Evolutionary conservation across 306 rosid genomes (phyloP).

Genomic region (Clitoria ternatea): DNA sequence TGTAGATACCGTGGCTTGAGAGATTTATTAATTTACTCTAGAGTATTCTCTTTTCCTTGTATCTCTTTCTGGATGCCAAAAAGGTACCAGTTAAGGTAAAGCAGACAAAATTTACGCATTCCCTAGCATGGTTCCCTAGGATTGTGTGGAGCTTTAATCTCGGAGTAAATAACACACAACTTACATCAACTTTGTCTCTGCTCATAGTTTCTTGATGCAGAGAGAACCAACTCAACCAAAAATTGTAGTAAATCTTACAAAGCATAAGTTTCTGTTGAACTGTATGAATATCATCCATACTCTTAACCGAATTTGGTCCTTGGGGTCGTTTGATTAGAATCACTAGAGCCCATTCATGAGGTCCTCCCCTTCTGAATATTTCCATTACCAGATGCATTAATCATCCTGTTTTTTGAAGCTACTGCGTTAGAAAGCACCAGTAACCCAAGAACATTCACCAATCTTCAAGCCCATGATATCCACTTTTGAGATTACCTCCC

Average conservation of each 20-base stretch:
- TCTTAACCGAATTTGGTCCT: not conserved
- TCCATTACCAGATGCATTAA: not conserved
- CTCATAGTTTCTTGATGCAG: not conserved
- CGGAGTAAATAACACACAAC: not conserved
- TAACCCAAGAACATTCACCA: slow-evolving; percentile 46
- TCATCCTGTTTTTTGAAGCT: slow-evolving; percentile 27
- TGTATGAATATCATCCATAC: not conserved
- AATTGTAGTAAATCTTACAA: not conserved
- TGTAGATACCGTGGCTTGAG: not conserved
- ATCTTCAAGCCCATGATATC: slow-evolving; percentile 17
- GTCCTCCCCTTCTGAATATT: not conserved
- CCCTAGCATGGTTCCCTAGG: not conserved
- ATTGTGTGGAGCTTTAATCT: not conserved
- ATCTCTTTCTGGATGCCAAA: not conserved
- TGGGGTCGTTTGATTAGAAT: not conserved
- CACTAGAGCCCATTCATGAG: not conserved
- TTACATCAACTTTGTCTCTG: not conserved
- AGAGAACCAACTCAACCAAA: too few species aligned
- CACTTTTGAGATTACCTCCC: not conserved
- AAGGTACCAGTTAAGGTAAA: not conserved
- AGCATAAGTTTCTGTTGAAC: not conserved
- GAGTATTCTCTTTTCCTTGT: not conserved
- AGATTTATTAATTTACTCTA: not conserved
- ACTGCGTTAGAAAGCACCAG: slow-evolving; percentile 45
- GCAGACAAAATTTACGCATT: not conserved